Percentiles rank a stretch among this genome's conserved stretches.
These are phyloP conservation scores for Hyparrhenia diplandra DNA, from an alignment of 176 grass and related monocot species.

Conservation along the genomic window DNA sequence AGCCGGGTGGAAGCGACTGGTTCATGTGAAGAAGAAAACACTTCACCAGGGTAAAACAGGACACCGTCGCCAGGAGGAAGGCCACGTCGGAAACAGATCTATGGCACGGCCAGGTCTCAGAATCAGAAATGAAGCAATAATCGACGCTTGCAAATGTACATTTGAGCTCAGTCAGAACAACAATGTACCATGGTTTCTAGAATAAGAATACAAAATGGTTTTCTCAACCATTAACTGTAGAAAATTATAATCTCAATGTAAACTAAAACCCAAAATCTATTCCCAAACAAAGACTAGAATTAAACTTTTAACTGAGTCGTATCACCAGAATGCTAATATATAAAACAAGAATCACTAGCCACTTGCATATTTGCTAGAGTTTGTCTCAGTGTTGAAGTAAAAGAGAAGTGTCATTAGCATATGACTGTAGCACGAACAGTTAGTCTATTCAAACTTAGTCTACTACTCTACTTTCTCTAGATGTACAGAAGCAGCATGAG, in stretches of 20 bases:
- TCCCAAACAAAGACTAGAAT: neutral
- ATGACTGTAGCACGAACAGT: neutral
- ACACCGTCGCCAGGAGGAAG: slow-evolving; percentile 97
- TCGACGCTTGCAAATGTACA: neutral
- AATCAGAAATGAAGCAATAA: neutral
- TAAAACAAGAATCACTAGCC: neutral
- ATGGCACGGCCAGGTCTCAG: neutral
- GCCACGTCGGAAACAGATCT: slow-evolving; percentile 89
- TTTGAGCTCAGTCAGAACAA: slow-evolving; percentile 2
- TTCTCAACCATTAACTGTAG: neutral
- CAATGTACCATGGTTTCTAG: neutral
- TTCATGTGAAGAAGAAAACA: slow-evolving; percentile 86
- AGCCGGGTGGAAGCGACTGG: slow-evolving; percentile 83
- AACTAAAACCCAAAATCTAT: neutral
- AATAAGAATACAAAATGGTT: neutral
- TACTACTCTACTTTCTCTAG: neutral
- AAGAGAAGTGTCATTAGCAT: neutral
- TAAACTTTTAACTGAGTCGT: neutral
- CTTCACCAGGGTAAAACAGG: slow-evolving; percentile 94
- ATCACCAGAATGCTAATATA: neutral
- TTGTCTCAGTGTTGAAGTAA: slow-evolving; percentile 3
- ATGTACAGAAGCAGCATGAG: neutral
- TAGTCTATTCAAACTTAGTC: neutral
- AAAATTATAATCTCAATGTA: neutral
- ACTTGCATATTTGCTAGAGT: slow-evolving; percentile 3